Evolutionary conservation across 208 protist species (phyloP).

Genomic region (Leishmania gerbilli): DNA sequence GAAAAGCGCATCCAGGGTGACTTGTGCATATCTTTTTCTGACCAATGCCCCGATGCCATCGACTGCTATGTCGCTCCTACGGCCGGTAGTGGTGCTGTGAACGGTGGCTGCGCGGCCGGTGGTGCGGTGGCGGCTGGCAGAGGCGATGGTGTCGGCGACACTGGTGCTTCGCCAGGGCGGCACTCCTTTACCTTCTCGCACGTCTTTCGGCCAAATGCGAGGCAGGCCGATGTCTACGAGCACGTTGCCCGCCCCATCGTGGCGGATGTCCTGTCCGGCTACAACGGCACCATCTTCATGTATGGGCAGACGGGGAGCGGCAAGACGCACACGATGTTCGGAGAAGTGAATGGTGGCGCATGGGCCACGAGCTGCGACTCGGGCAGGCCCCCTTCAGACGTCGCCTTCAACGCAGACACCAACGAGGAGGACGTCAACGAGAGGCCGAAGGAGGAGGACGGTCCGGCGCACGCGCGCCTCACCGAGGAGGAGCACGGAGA

Average conservation of each 20-base stretch:
- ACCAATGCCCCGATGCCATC: conserved; percentile 11
- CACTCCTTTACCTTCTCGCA: conserved; percentile 69
- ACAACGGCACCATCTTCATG: conserved; percentile 90
- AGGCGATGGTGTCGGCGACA: background rate
- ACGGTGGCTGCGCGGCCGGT: background rate
- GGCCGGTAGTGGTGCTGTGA: background rate
- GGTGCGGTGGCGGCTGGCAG: background rate
- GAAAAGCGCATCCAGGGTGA: conserved; percentile 32
- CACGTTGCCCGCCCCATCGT: conserved; percentile 88
- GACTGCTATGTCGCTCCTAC: conserved; percentile 14
- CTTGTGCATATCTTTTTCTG: conserved; percentile 19
- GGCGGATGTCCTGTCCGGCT: conserved; percentile 87
- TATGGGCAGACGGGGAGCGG: conserved; percentile 93
- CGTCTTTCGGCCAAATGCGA: conserved; percentile 48
- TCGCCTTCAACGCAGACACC: background rate
- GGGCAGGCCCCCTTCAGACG: background rate
- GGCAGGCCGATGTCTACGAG: conserved; percentile 83
- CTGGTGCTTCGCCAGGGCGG: background rate
- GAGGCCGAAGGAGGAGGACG: background rate
- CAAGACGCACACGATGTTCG: conserved; percentile 93
- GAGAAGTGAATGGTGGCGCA: conserved; percentile 39
- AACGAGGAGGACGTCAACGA: conserved; percentile 6
- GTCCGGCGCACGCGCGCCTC: background rate
- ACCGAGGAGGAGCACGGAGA: background rate
- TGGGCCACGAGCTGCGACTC: conserved; percentile 5